Evolutionary conservation across 2,329 filamentous ascomycete species (phyloP).

Genomic region (Colletotrichum ledebouriae): DNA sequence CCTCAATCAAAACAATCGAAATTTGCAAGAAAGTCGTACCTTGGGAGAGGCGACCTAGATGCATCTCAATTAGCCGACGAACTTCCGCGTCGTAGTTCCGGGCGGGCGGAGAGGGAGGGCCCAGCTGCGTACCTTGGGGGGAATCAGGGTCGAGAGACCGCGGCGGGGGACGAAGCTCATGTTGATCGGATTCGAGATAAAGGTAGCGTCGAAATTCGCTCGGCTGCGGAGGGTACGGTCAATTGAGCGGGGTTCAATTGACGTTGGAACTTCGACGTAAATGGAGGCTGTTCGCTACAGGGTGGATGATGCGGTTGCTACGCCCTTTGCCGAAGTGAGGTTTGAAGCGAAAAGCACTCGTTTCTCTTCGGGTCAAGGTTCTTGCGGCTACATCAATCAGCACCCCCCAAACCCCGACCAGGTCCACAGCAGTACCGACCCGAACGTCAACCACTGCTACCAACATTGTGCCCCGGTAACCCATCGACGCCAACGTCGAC

Average conservation of each 20-base stretch:
- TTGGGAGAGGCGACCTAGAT: constrained; percentile 83
- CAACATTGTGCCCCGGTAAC: constrained; percentile 19
- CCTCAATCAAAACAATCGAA: constrained; percentile 26
- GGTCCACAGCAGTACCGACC: constrained; percentile 39
- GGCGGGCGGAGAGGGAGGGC: constrained; percentile 39
- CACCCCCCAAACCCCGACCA: constrained; percentile 44
- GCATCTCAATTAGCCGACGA: constrained; percentile 27
- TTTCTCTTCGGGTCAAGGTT: constrained; percentile 57
- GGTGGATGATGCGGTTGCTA: constrained; percentile 32
- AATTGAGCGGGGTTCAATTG: constrained; percentile 43
- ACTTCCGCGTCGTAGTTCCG: neutral
- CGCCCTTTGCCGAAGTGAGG: constrained; percentile 44
- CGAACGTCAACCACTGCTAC: constrained; percentile 45
- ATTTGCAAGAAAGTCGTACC: constrained; percentile 68
- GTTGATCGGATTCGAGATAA: constrained; percentile 59
- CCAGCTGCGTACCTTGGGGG: constrained; percentile 85
- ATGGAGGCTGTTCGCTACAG: constrained; percentile 40
- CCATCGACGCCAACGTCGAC: constrained; percentile 19
- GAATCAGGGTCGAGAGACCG: constrained; percentile 97
- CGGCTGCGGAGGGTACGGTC: constrained; percentile 25
- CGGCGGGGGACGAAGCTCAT: constrained; percentile 95
- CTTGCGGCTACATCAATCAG: constrained; percentile 60
- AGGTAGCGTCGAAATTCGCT: constrained; percentile 44
- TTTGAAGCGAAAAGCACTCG: constrained; percentile 63
- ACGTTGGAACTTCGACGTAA: constrained; percentile 38